Evolutionary conservation across 257 asterid species (phyloP), one percentile per base, ranked within the genome.

Genomic region (Ballota nigra): DNA sequence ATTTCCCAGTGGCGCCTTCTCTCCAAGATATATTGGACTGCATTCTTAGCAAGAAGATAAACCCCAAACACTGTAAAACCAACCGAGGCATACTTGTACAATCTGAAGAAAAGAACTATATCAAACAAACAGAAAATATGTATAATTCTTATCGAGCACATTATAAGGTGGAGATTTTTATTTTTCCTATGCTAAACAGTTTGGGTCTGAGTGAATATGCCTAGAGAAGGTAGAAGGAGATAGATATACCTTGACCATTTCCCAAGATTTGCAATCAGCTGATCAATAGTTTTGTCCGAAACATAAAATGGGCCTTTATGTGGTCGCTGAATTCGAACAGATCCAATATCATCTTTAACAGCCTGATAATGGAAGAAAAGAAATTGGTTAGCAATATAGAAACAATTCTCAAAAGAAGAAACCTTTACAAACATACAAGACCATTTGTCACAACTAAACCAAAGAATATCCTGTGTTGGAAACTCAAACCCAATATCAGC

Each of bases 281-380:
- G 97, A 75, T 95, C 97, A 79, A 92, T 83, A 75, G 94, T 81
- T 82, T 89, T 92, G 78, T 84, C 94, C 61, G 98, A 80, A 66
- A 92, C 97, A 76, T 89, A 92, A 86, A 92, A 95, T 12, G 99
- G 99, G 75, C 99, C 98, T 78, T 95, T 92, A 57, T 83, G 88
- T 26, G 98, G 97, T 65, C 88, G 86, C 87, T 92, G 99, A 70
- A 95, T 86, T 64, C 98, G 88, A 75, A 95, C 29, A 23, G 96
- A 80, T 47, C 98, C 99, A 68, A 86, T 77, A 76, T 92, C 99
- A 79, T 95, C 99, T 83, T 86, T 92, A 24, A 92, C 89, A 66
- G 92, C 98, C 99, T 95, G 87, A 77, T 26, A 20, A 61, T 24
- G 9, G 71, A 62, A 70, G 72, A 52, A 55, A 43, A 22, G 15